Evolutionary conservation across 1,284 basidiomycete species (phyloP), one percentile per base, ranked within the genome.

Genomic region (Rhodotorula mucilaginosa): DNA sequence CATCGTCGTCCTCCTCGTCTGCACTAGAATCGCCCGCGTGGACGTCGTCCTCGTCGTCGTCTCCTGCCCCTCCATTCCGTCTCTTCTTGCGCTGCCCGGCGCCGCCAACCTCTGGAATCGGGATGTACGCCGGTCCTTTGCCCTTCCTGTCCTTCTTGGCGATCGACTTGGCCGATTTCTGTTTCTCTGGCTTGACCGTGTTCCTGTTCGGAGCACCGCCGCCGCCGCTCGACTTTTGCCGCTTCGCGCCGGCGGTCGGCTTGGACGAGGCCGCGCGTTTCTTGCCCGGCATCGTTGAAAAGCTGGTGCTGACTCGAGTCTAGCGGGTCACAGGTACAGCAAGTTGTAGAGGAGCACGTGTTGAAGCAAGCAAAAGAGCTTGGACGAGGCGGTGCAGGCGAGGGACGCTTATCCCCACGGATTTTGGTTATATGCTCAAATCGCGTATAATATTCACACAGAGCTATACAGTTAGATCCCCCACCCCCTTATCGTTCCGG

Each of bases 61-160:
- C 56, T 31, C 31, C 61, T n/a, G 56, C 67, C 12, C 21, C 58
- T 26, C 64, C 12, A 3, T 31, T 21, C 16, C 60, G 58, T 49
- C 49, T 57, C 58, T 54, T 65, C 52, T 23, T 51, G 70, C 49
- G 26, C 58, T 23, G 26, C 16, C 49, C 19, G 49, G 19, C 54
- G 54, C n/a, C 54, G 54, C 54, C 54, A 10, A 29, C 54, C 7
- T 47, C 60, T 23, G 72, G 69, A 1, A 67, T 54, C 19, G 49
- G 51, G 54, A 72, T 74, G 61, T 64, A 73, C 19, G 64, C 70
- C 16, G 69, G 70, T 2, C 74, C 74, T 59, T 76, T 77, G 44
- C 72, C 72, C 67, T 77, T 74, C 18, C 67, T 51, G 49, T 73
- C 74, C 68, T 74, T 77, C 67, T 71, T 73, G 23, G 61, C 60